These are phyloP conservation scores for Cynanchum wilfordii DNA, from an alignment of 257 asterid species.

Conservation along the genomic window DNA sequence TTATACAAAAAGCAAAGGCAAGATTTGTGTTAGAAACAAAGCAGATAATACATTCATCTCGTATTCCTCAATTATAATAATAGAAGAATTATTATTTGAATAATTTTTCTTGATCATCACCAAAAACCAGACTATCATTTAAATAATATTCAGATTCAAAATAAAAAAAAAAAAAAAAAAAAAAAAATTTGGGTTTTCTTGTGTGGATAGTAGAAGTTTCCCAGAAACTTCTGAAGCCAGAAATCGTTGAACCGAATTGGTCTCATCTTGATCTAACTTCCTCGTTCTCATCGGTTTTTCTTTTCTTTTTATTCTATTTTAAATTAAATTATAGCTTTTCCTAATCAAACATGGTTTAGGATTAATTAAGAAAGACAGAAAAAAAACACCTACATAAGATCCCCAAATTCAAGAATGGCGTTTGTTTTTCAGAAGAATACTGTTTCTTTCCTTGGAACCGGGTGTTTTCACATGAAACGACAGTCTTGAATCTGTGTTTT, in stretches of 20 bases:
- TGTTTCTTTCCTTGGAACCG: no score
- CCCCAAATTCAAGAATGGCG: no score
- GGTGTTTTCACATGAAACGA: no score
- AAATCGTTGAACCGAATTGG: not conserved
- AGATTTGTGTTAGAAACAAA: no score
- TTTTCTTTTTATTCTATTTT: not conserved
- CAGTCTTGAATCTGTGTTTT: no score
- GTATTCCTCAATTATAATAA: no score
- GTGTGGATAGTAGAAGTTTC: slow-evolving; percentile 13
- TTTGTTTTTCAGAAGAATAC: no score
- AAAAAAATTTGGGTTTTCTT: not conserved
- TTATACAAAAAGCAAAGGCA: no score
- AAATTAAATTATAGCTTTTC: not conserved
- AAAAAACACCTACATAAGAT: no score
- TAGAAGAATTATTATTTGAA: no score
- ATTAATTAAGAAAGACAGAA: not conserved
- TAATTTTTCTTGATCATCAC: not conserved
- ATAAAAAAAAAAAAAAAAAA: no score
- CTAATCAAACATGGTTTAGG: not conserved
- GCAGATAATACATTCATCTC: no score
- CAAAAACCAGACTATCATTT: not conserved
- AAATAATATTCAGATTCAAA: not conserved
- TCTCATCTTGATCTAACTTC: not conserved
- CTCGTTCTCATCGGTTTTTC: slow-evolving; percentile 1
- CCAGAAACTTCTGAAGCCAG: slow-evolving; percentile 1